These are phyloP conservation scores for Raffaelea deltoideospora DNA, from an alignment of 2,329 filamentous ascomycete genomes.

Conservation along the genomic window DNA sequence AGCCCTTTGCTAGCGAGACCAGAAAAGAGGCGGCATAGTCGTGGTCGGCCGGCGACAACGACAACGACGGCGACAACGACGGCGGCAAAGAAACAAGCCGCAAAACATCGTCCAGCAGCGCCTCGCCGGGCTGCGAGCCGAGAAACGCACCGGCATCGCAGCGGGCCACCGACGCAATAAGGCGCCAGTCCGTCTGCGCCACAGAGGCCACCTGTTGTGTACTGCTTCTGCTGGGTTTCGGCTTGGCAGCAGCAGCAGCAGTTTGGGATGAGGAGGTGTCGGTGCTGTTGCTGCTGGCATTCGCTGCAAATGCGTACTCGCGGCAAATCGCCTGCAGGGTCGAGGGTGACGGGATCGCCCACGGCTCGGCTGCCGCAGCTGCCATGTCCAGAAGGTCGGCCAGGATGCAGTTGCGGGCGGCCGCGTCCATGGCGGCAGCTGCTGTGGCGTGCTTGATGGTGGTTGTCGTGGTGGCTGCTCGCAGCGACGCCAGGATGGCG, in stretches of 20 bases:
- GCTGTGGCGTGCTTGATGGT: no score
- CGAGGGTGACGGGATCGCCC: constrained; percentile 19
- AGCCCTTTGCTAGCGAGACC: constrained; percentile 26
- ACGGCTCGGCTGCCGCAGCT: constrained; percentile 16
- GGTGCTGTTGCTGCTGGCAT: background rate
- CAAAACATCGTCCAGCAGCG: constrained; percentile 25
- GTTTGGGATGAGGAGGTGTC: background rate
- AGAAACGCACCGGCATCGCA: constrained; percentile 33
- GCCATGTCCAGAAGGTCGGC: constrained; percentile 18
- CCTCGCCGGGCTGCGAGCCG: constrained; percentile 20
- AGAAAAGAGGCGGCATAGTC: constrained; percentile 18
- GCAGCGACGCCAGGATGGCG: constrained; percentile 14
- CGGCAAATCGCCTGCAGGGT: constrained; percentile 27
- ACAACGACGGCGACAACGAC: constrained; percentile 10
- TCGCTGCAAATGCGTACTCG: constrained; percentile 23
- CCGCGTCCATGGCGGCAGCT: background rate
- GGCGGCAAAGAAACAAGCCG: no score
- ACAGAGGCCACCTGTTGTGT: no score
- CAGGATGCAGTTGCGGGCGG: constrained; percentile 10
- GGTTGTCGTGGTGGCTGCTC: constrained; percentile 2
- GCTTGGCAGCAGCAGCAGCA: no score
- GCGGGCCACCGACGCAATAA: constrained; percentile 24
- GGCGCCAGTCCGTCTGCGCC: constrained; percentile 23
- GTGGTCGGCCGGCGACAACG: constrained; percentile 7
- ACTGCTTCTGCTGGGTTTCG: no score